A percentile compares a stretch with the other conserved stretches of the same genome.
Conservation (phyloP, 352 stramenopile genomes). For the Thraustochytrium striatum region DNA sequence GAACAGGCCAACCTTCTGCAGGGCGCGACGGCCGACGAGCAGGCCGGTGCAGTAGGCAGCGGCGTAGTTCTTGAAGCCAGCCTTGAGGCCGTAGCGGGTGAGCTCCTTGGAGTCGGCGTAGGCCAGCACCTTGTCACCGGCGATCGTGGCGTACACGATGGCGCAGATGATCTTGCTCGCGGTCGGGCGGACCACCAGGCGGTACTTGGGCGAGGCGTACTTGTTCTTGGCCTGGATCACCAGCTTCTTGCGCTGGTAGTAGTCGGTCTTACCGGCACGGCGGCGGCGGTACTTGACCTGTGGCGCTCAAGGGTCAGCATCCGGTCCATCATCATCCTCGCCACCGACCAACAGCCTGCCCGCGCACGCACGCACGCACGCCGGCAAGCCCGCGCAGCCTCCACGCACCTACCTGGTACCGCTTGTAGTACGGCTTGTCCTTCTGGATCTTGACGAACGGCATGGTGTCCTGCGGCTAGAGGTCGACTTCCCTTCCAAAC, state of each 20-base stretch:
- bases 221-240: constrained; percentile 99
- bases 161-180: constrained; percentile 96
- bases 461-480: constrained; percentile 49
- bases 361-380: neutral
- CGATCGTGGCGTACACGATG: constrained; percentile 96
- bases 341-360: too few relatives aligned
- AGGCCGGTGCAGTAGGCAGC: constrained; percentile 95
- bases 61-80: constrained; percentile 99
- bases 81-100: constrained; percentile 87
- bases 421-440: constrained; percentile 99
- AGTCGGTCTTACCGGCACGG: constrained; percentile 92
- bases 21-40: constrained; percentile 85
- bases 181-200: constrained; percentile 85
- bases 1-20: constrained; percentile 92
- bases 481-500: neutral
- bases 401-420: constrained; percentile 98
- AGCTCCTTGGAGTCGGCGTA: constrained; percentile 93
- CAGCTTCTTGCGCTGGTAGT: constrained; percentile 95
- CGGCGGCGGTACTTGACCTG: constrained; percentile 53
- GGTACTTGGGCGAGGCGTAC: constrained; percentile 99
- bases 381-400: constrained; percentile 47
- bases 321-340: neutral
- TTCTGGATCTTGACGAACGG: constrained; percentile 97
- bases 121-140: constrained; percentile 92
- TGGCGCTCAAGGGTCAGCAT: neutral